Base-by-base conservation (phyloP, 768 basidiomycete genomes). In the Collybia sp. region DNA sequence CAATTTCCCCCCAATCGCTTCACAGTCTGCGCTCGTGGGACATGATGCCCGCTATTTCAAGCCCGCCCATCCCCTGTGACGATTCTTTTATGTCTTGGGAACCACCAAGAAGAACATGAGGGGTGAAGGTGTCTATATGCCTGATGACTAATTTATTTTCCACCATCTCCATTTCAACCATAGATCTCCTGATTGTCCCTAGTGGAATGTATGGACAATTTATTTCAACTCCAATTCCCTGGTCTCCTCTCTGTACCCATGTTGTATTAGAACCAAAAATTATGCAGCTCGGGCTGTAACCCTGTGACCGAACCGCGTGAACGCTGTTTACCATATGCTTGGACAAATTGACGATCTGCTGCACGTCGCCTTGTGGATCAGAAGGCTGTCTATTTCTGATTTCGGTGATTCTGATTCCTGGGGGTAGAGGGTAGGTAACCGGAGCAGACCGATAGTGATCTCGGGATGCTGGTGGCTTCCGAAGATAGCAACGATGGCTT, bases 41-140 rank as follows among this genome's bases (percentile, higher is more conserved):
- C 39, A 44, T 63, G 38, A 47, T 62, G 31, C 51, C 59, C 12
- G 38, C 53, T 13, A 55, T 50, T 38, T 36, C 54, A 15, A 60
- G 58, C 19, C 61, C 63, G 34, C 62, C 67, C 16, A 56, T 66
- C 47, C 53, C 74, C 43, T 68, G 68, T 47, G 79, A 80, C 36
- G 80, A 82, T 56, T 68, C 75, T 0, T 79, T 82, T 54, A 81
- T 80, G 79, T 73, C 73, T 51, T 83, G 80, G 80, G 72, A 80
- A 55, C 76, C 77, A 40, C 63, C 70, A 30, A 66, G 70, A 30
- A 64, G 64, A 40, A 43, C 56, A 30, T 70, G 53, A 25, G 25
- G n/a, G 47, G 13, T 25, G 25, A 8, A 25, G 25, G 25, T 25
- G 25, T 25, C 3, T 25, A 25, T 25, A 25, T 25, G 25, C 25